phyloP scores from a whole-genome alignment of 139 green algal genomes.

The Tetradesmus obliquus region DNA sequence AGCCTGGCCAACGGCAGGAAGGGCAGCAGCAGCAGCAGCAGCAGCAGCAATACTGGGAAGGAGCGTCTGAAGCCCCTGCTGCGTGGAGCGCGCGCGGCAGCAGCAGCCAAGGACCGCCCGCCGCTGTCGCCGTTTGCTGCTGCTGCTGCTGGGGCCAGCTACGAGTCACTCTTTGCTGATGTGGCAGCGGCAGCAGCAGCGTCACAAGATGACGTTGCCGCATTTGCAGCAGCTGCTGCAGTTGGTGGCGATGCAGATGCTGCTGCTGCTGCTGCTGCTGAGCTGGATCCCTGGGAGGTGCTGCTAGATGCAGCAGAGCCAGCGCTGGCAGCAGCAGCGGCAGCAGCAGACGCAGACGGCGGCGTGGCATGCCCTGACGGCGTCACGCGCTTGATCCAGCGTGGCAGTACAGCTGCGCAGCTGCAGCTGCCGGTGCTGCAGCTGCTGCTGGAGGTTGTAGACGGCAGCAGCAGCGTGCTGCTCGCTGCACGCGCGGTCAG shows the following conservation, averaged over 20 bases:
- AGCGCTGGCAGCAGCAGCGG: slow-evolving; percentile 27
- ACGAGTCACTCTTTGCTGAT: not conserved
- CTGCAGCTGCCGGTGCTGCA: slow-evolving; percentile 8
- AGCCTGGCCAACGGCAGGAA: not conserved
- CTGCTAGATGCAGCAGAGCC: slow-evolving; percentile 9
- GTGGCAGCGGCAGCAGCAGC: slow-evolving; percentile 9
- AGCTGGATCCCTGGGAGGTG: slow-evolving; percentile 23
- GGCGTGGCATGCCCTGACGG: slow-evolving; percentile 19
- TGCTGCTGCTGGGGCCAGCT: not conserved
- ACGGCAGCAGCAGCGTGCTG: slow-evolving; percentile 13
- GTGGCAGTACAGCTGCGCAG: not conserved
- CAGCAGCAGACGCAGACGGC: slow-evolving; percentile 24
- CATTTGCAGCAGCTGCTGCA: not conserved
- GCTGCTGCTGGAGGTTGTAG: slow-evolving; percentile 36
- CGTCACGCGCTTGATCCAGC: not conserved
- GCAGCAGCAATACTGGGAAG: not conserved
- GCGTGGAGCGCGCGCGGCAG: not conserved
- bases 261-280: not conserved
- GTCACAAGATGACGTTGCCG: too few species aligned
- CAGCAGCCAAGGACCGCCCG: not conserved
- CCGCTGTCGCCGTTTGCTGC: not conserved
- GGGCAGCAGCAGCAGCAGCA: not conserved
- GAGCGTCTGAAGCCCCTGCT: not conserved
- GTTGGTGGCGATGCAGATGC: not conserved
- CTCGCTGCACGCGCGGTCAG: not conserved